Evolutionary conservation across 805 yeast genomes (phyloP).

Genomic region (Metschnikowia gelsemii): DNA sequence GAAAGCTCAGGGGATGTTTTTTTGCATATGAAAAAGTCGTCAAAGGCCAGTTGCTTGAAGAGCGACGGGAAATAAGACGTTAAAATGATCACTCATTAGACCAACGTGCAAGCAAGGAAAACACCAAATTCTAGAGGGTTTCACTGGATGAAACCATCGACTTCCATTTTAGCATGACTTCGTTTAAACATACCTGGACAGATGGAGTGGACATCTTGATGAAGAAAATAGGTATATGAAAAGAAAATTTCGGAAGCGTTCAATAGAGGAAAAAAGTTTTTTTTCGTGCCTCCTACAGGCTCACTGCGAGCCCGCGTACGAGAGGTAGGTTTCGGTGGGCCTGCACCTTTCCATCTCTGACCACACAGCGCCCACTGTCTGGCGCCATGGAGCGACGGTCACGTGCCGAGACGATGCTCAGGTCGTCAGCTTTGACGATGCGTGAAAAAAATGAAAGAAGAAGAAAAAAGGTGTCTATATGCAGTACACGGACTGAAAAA

Average conservation of each 20-base stretch:
- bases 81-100: no score
- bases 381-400: background rate
- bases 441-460: background rate
- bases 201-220: slow-evolving; percentile 73
- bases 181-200: slow-evolving; percentile 71
- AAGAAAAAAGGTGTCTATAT: no score
- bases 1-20: no score
- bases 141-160: background rate
- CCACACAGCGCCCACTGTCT: background rate
- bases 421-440: no score
- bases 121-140: no score
- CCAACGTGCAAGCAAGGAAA: no score
- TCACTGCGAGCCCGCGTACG: slow-evolving; percentile 12
- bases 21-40: no score
- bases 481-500: slow-evolving; percentile 3
- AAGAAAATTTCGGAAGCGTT: slow-evolving; percentile 24
- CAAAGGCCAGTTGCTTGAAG: no score
- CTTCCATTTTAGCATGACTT: background rate
- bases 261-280: slow-evolving; percentile 19
- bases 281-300: slow-evolving; percentile 2
- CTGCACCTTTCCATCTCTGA: no score
- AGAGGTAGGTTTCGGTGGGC: slow-evolving; percentile 8
- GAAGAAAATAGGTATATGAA: slow-evolving; percentile 42
- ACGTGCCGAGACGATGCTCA: no score
- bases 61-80: no score